A percentile compares a stretch with the other conserved stretches of the same genome.
These are phyloP conservation scores for Sanghuangporus sanghuang DNA, from an alignment of 1,284 basidiomycete genomes.

Conservation along the genomic window DNA sequence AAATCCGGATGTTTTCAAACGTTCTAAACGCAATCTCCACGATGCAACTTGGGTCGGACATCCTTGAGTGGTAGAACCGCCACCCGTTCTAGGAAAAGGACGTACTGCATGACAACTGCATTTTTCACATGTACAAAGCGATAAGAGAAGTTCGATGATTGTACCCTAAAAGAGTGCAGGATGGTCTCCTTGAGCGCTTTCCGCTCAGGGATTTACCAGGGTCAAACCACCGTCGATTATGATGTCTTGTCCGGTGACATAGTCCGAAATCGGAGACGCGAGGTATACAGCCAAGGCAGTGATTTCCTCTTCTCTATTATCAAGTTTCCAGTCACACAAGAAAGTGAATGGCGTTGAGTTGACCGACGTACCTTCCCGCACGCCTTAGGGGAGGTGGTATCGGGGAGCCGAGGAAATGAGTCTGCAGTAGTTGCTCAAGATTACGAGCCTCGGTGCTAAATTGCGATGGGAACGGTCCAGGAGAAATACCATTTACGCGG, in stretches of 20 bases:
- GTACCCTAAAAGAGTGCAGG: neutral
- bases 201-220: slow-evolving; percentile 27
- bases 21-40: too few species aligned
- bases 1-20: too few species aligned
- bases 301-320: slow-evolving; percentile 26
- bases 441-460: slow-evolving; percentile 23
- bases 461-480: slow-evolving; percentile 28
- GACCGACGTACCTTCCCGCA: slow-evolving; percentile 22
- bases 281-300: slow-evolving; percentile 25
- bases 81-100: too few species aligned
- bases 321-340: neutral
- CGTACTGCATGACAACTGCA: too few species aligned
- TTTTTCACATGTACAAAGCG: too few species aligned
- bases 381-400: slow-evolving; percentile 21
- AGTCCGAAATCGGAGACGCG: slow-evolving; percentile 25
- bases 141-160: too few species aligned
- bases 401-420: slow-evolving; percentile 16
- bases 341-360: neutral
- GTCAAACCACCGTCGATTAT: slow-evolving; percentile 27
- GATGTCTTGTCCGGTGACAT: slow-evolving; percentile 27
- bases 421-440: slow-evolving; percentile 17
- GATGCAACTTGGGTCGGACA: too few species aligned
- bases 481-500: slow-evolving; percentile 29
- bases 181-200: neutral
- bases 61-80: too few species aligned